Evolutionary conservation across 192 early-diverging fungal genomes (phyloP).

Genomic region (Umbelopsis isabellina): DNA sequence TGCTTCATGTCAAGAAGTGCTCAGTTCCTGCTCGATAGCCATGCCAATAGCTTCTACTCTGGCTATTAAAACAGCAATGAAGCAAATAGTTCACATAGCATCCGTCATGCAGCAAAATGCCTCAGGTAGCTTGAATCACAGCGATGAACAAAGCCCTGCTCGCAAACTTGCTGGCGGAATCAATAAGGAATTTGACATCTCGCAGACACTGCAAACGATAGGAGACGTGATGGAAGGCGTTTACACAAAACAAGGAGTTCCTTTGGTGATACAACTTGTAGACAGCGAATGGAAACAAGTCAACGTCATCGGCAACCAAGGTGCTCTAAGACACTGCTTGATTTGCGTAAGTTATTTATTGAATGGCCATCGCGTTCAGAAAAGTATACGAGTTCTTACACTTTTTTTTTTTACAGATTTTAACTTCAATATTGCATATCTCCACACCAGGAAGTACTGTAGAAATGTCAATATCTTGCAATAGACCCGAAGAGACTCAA

Average conservation of each 20-base stretch:
- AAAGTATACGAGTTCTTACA: not conserved
- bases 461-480: not conserved
- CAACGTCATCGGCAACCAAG: slow-evolving; percentile 54
- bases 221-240: slow-evolving; percentile 59
- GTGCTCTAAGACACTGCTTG: slow-evolving; percentile 52
- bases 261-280: slow-evolving; percentile 54
- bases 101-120: slow-evolving; percentile 34
- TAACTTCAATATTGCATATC: not conserved
- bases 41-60: slow-evolving; percentile 56
- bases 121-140: no score
- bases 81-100: slow-evolving; percentile 50
- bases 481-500: not conserved
- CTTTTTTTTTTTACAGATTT: not conserved
- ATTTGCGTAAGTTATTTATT: slow-evolving; percentile 42
- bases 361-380: not conserved
- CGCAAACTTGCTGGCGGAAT: not conserved
- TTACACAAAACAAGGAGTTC: slow-evolving; percentile 47
- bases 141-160: no score
- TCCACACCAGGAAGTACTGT: not conserved
- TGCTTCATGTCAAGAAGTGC: slow-evolving; percentile 46
- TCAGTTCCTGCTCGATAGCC: slow-evolving; percentile 57
- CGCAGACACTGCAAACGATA: slow-evolving; percentile 56
- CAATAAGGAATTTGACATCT: slow-evolving; percentile 54
- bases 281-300: slow-evolving; percentile 53
- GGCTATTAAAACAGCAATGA: slow-evolving; percentile 55